These are phyloP conservation scores for Herpetospermum pedunculosum DNA, from an alignment of 306 rosid genomes.

Conservation along the genomic window DNA sequence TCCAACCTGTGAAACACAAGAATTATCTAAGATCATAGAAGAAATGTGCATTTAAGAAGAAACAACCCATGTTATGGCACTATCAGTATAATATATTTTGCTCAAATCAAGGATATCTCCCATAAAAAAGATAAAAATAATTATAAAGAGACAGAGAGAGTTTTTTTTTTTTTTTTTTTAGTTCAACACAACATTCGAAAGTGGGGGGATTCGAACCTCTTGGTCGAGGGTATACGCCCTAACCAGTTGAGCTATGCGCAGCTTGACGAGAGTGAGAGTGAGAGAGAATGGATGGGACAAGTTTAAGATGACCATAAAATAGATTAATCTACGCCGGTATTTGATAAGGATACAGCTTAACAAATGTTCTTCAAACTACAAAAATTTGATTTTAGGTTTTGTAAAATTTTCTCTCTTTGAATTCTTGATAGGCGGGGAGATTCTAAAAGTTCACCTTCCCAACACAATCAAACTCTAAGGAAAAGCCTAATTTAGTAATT, in stretches of 20 bases:
- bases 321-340: too few species aligned
- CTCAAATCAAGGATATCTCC: background rate
- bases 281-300: background rate
- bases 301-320: too few species aligned
- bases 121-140: background rate
- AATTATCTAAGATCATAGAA: background rate
- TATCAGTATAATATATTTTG: background rate
- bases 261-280: too few species aligned
- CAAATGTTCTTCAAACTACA: too few species aligned
- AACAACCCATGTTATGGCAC: background rate
- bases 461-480: background rate
- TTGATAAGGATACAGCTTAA: too few species aligned
- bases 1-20: slow-evolving; percentile 52
- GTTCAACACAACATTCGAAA: too few species aligned
- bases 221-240: too few species aligned
- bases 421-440: background rate
- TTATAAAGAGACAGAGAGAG: too few species aligned
- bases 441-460: background rate
- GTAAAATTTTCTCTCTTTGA: background rate
- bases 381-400: background rate
- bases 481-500: background rate
- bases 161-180: too few species aligned
- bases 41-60: background rate
- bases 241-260: too few species aligned
- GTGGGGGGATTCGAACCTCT: too few species aligned